These are phyloP conservation scores for Choiromyces venosus DNA, from an alignment of 495 filamentous ascomycete genomes.

Conservation along the genomic window DNA sequence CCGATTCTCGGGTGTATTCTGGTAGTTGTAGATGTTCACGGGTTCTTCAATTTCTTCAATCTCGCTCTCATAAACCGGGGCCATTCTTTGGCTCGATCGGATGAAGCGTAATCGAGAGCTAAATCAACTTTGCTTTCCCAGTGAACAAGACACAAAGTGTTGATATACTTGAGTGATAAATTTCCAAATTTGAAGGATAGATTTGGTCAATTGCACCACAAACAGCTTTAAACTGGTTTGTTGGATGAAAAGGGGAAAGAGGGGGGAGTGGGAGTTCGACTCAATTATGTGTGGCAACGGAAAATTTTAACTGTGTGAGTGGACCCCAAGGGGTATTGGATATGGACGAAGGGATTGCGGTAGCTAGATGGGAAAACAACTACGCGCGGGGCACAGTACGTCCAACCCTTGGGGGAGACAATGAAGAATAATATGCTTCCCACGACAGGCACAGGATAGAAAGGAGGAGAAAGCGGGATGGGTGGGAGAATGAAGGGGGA, in stretches of 20 bases:
- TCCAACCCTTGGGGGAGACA: neutral
- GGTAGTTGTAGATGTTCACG: slow-evolving; percentile 71
- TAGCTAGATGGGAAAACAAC: neutral
- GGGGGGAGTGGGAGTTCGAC: neutral
- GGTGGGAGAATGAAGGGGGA: neutral
- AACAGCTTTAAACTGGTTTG: neutral
- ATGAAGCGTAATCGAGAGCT: neutral
- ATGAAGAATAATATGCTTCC: neutral
- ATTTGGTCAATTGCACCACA: neutral
- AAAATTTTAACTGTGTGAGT: neutral
- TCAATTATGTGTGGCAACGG: neutral
- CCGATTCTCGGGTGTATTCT: slow-evolving; percentile 71
- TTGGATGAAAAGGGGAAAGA: neutral
- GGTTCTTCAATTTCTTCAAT: slow-evolving; percentile 57
- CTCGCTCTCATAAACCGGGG: slow-evolving; percentile 54
- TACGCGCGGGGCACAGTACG: neutral
- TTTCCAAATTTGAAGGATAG: neutral
- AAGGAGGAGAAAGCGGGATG: neutral
- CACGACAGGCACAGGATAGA: neutral
- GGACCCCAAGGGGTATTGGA: neutral
- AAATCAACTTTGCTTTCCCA: neutral
- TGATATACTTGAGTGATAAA: neutral
- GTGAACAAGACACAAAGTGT: neutral
- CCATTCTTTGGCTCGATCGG: slow-evolving; percentile 32
- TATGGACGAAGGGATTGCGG: neutral